phyloP scores from a whole-genome alignment of 2,329 filamentous ascomycete genomes.

The Fusarium avenaceum region DNA sequence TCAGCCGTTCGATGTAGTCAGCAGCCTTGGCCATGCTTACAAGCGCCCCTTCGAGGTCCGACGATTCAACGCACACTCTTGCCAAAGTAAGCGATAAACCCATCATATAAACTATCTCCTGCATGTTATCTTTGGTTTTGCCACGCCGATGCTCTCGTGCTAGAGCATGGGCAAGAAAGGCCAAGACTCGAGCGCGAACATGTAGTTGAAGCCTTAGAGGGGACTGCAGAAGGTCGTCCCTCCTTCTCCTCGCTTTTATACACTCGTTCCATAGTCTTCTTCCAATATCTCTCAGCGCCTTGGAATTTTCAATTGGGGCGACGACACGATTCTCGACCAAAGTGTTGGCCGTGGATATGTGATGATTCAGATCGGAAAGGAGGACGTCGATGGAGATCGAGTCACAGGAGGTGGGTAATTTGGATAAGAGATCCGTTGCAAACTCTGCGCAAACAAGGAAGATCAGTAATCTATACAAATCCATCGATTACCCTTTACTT shows the following conservation, averaged over 20 bases:
- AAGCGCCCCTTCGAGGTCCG: constrained; percentile 69
- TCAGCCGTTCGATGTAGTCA: constrained; percentile 59
- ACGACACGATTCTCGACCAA: constrained; percentile 13
- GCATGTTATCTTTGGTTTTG: constrained; percentile 46
- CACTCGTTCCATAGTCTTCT: constrained; percentile 77
- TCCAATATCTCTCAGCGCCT: constrained; percentile 68
- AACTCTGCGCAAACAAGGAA: constrained; percentile 46
- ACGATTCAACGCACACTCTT: constrained; percentile 62
- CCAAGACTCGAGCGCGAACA: constrained; percentile 63
- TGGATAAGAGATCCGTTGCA: constrained; percentile 45
- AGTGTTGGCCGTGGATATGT: constrained; percentile 44
- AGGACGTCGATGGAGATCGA: constrained; percentile 60
- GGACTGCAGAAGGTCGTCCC: constrained; percentile 33
- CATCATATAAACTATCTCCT: constrained; percentile 69
- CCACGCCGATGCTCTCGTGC: constrained; percentile 57
- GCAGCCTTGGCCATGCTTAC: constrained; percentile 75
- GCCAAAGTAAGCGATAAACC: constrained; percentile 77
- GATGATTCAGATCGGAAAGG: constrained; percentile 49
- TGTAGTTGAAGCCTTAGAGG: constrained; percentile 52
- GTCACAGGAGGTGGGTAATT: constrained; percentile 36
- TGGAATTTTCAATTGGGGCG: constrained; percentile 21
- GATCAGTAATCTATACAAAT: neutral
- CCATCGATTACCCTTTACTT: neutral
- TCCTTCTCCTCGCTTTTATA: constrained; percentile 61
- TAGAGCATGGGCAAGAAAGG: constrained; percentile 76